Base-by-base conservation (phyloP, 805 yeast genomes). In the Kluyveromyces dobzhanskii region DNA sequence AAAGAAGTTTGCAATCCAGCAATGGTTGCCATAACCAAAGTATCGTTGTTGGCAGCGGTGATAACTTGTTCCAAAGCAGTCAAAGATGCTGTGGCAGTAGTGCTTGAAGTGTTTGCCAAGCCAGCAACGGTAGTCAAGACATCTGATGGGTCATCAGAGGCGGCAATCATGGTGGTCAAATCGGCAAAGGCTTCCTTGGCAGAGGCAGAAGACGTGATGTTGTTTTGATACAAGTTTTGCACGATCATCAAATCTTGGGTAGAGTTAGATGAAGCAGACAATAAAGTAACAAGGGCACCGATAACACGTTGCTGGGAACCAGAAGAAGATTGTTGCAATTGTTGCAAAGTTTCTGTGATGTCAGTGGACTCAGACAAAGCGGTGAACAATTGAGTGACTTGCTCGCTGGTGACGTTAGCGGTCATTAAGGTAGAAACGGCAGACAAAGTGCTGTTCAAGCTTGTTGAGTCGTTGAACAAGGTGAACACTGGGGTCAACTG, bases 401-500 rank as follows among this genome's bases (percentile, higher is more conserved):
- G 24, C 14, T 40, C 6, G 4, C 45, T 24, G 19, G 59, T 46
- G 21, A 58, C 40, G 13, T 51, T 45, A 8, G 49, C 34, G 32
- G 47, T 45, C 48, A 51, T 44, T 29, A 57, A 39, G 11, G 46
- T 39, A 14, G 43, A 40, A 27, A 57, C 33, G 1, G 54, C 42
- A 7, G 33, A 41, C 23, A 54, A 43, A 17, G 61, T 50, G 8
- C 43, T 49, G n/a, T 54, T 41, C 13, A 43, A 40, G 38, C 56
- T 51, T 4, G 44, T 45, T 3, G 58, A 49, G 18, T 39, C 38
- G 25, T 39, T 34, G 38, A 57, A 44, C 17, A 57, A 36, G 10
- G 43, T 28, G 29, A 58, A 49, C 17, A 57, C 55, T 6, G 63
- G 62, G 8, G 43, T 13, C 21, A 56, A 38, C 19, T 53, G 53